phyloP scores from a whole-genome alignment of 805 yeast species.

The Lachancea meyersii region DNA sequence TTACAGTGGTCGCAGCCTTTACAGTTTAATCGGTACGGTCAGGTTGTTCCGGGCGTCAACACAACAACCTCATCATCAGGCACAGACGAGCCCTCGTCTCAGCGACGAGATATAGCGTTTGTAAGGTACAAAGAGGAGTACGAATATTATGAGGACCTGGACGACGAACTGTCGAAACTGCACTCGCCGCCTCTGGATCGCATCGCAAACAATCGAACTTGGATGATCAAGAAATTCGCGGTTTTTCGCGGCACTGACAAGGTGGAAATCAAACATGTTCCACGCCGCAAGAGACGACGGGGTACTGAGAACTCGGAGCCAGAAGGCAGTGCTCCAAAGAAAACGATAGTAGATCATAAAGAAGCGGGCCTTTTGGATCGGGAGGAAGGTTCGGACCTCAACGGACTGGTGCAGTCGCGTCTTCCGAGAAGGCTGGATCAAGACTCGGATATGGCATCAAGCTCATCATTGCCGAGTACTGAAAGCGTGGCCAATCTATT shows the following conservation, averaged over 20 bases:
- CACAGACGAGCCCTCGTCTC: constrained; percentile 47
- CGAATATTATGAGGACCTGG: constrained; percentile 77
- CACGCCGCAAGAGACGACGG: constrained; percentile 12
- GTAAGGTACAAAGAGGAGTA: constrained; percentile 66
- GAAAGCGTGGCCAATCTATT: constrained; percentile 4
- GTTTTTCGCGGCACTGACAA: constrained; percentile 51
- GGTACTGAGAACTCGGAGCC: neutral
- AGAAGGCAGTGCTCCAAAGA: neutral
- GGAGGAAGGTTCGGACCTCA: neutral
- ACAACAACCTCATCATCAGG: constrained; percentile 11
- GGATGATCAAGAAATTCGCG: constrained; percentile 73
- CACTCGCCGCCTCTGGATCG: constrained; percentile 43
- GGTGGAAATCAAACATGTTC: constrained; percentile 20
- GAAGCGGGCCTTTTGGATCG: neutral
- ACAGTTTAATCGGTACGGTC: constrained; percentile 43
- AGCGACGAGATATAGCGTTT: constrained; percentile 65
- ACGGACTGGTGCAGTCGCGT: neutral
- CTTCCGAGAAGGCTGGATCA: neutral
- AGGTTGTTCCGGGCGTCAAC: constrained; percentile 11
- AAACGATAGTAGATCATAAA: neutral
- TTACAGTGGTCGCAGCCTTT: constrained; percentile 66
- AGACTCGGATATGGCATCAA: no score
- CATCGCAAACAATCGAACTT: constrained; percentile 41
- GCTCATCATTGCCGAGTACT: neutral
- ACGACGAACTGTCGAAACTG: constrained; percentile 46